Percentiles rank a stretch among this genome's conserved stretches.
Evolutionary conservation across 495 filamentous ascomycete genomes (phyloP).

Genomic region (Letharia columbiana): DNA sequence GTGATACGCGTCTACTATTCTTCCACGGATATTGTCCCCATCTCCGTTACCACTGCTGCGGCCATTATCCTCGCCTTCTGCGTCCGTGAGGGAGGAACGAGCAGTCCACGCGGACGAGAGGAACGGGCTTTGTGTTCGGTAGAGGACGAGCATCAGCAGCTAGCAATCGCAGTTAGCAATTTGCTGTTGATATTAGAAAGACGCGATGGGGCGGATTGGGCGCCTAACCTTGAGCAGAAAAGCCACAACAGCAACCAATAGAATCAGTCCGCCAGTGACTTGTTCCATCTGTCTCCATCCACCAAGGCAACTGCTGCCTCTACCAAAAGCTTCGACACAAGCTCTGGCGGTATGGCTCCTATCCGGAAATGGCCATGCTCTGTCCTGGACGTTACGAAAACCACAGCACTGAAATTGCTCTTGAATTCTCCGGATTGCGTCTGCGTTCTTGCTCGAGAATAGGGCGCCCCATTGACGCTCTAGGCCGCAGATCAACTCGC

Average conservation of each 20-base stretch:
- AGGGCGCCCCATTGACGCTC: conserved; percentile 16
- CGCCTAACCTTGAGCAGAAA: conserved; percentile 29
- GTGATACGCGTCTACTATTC: conserved; percentile 23
- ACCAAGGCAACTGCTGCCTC: conserved; percentile 26
- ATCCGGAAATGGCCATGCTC: conserved; percentile 24
- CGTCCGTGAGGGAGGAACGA: conserved; percentile 3
- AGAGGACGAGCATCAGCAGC: conserved; percentile 14
- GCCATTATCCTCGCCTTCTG: conserved; percentile 14
- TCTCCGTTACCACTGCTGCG: conserved; percentile 15
- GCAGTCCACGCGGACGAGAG: conserved; percentile 13
- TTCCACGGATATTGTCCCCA: conserved; percentile 21
- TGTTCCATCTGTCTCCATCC: conserved; percentile 28
- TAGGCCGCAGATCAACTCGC: conserved; percentile 18
- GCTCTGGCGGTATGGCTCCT: conserved; percentile 1
- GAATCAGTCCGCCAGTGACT: conserved; percentile 27
- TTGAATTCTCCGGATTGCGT: conserved; percentile 24
- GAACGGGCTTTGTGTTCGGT: conserved; percentile 20
- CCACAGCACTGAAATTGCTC: conserved; percentile 26
- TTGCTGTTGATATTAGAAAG: neutral
- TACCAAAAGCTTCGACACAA: conserved; percentile 22
- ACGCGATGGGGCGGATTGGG: neutral
- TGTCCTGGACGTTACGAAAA: conserved; percentile 17
- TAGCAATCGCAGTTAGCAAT: conserved; percentile 3
- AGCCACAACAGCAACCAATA: conserved; percentile 26
- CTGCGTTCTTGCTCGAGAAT: conserved; percentile 19